Conservation (phyloP, 805 yeast genomes). For the Cyberlindnera maclurae region DNA sequence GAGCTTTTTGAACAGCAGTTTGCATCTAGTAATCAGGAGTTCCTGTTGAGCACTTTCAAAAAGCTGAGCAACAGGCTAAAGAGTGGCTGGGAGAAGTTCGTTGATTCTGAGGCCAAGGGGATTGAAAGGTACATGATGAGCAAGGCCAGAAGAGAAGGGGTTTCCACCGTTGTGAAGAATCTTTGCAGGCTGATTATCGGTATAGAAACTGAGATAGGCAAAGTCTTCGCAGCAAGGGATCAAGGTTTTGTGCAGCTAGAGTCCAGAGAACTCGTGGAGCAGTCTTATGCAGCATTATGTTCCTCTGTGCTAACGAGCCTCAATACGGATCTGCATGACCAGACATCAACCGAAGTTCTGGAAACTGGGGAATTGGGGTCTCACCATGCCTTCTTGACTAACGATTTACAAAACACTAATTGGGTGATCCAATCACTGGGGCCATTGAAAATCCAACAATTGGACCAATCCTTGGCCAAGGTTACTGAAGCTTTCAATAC, state of each 20-base stretch:
- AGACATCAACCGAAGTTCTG: slow-evolving; percentile 6
- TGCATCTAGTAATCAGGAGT: slow-evolving; percentile 59
- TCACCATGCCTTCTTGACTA: slow-evolving; percentile 34
- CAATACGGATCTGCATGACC: slow-evolving; percentile 11
- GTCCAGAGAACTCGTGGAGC: slow-evolving; percentile 22
- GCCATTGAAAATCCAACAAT: slow-evolving; percentile 16
- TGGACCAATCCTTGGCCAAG: slow-evolving; percentile 12
- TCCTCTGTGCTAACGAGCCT: slow-evolving; percentile 26
- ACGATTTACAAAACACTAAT: slow-evolving; percentile 46
- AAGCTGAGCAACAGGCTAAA: slow-evolving; percentile 45
- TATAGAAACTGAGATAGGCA: slow-evolving; percentile 25
- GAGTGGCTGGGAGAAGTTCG: slow-evolving; percentile 51
- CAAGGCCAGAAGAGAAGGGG: slow-evolving; percentile 32
- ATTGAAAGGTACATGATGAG: slow-evolving; percentile 33
- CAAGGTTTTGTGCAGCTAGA: slow-evolving; percentile 11
- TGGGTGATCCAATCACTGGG: slow-evolving; percentile 40
- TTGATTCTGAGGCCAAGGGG: slow-evolving; percentile 43
- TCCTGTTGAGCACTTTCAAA: slow-evolving; percentile 40
- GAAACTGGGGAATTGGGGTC: slow-evolving; percentile 24
- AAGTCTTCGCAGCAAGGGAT: slow-evolving; percentile 9
- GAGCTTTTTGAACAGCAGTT: slow-evolving; percentile 32
- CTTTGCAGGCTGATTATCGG: slow-evolving; percentile 40
- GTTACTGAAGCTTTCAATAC: slow-evolving; percentile 23
- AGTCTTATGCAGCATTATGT: slow-evolving; percentile 25
- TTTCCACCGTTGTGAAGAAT: slow-evolving; percentile 38